Conservation (phyloP, 352 stramenopile species). For the Phytophthora hibernalis region DNA sequence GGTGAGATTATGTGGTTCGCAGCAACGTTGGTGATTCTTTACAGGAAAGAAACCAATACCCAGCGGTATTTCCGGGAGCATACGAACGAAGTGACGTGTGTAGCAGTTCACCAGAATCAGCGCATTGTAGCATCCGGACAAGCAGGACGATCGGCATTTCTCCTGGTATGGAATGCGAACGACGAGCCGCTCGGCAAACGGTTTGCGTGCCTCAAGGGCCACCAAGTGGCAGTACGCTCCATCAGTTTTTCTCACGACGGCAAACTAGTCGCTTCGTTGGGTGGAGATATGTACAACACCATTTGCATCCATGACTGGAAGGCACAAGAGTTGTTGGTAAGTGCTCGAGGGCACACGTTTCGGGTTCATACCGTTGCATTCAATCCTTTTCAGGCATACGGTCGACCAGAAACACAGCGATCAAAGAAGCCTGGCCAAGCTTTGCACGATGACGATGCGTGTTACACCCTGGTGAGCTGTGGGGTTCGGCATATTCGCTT, state of each 20-base stretch:
- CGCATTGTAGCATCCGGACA: conserved; percentile 71
- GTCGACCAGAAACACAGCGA: conserved; percentile 55
- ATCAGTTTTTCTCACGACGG: conserved; percentile 81
- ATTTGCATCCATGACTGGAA: conserved; percentile 83
- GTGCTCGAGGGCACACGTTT: conserved; percentile 69
- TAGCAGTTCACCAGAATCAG: conserved; percentile 66
- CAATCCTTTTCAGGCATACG: conserved; percentile 76
- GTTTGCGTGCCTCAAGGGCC: conserved; percentile 59
- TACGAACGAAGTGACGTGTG: conserved; percentile 62
- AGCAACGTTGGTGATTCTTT: conserved; percentile 63
- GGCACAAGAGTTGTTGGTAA: conserved; percentile 60
- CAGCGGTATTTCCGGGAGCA: conserved; percentile 73
- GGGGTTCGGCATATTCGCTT: conserved; percentile 80
- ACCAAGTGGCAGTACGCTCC: conserved; percentile 59
- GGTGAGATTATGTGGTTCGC: conserved; percentile 76
- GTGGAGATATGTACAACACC: conserved; percentile 81
- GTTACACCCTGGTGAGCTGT: conserved; percentile 78
- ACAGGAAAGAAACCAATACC: conserved; percentile 54
- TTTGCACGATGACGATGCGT: conserved; percentile 71
- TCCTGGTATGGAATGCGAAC: conserved; percentile 77
- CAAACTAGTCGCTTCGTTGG: conserved; percentile 69
- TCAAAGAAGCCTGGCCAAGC: conserved; percentile 66
- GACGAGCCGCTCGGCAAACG: conserved; percentile 64
- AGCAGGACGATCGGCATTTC: conserved; percentile 56
- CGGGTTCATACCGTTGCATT: conserved; percentile 71